phyloP scores from a whole-genome alignment of 495 filamentous ascomycete species.

The Hyphodiscus hymeniophilus region DNA sequence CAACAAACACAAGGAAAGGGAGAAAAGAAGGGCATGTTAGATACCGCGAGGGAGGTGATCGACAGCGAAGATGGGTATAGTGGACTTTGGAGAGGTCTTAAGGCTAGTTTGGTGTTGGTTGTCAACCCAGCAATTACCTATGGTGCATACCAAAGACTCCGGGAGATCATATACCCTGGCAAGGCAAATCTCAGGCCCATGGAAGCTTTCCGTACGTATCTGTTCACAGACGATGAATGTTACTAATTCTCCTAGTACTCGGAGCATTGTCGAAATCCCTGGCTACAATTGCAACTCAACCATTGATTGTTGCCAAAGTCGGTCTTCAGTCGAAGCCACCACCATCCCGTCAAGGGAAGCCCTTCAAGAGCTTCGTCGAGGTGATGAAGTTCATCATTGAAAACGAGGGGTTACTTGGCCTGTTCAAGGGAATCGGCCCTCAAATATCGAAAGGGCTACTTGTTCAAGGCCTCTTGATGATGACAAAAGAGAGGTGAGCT shows the following conservation, averaged over 20 bases:
- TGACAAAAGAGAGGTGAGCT: conserved; percentile 92
- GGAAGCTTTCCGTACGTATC: conserved; percentile 81
- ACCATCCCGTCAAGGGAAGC: conserved; percentile 74
- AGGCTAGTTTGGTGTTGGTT: conserved; percentile 93
- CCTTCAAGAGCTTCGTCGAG: conserved; percentile 89
- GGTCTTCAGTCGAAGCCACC: conserved; percentile 90
- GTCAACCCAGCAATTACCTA: conserved; percentile 98
- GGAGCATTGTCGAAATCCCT: conserved; percentile 89
- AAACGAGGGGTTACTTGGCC: conserved; percentile 69
- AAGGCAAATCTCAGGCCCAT: conserved; percentile 69
- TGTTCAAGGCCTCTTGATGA: conserved; percentile 96
- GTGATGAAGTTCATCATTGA: conserved; percentile 90
- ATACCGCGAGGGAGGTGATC: conserved; percentile 83
- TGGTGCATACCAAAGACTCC: conserved; percentile 88
- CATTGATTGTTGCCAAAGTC: conserved; percentile 96
- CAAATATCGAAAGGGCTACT: conserved; percentile 89
- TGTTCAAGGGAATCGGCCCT: conserved; percentile 96
- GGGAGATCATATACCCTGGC: conserved; percentile 68
- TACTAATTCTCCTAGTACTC: conserved; percentile 50
- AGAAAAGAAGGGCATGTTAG: conserved; percentile 79
- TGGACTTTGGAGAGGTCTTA: conserved; percentile 90
- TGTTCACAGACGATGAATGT: background rate
- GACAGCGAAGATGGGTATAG: conserved; percentile 81
- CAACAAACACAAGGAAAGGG: conserved; percentile 85
- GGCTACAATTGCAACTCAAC: conserved; percentile 89